phyloP scores from a whole-genome alignment of 106 monocot species.

The Agapanthus africanus region DNA sequence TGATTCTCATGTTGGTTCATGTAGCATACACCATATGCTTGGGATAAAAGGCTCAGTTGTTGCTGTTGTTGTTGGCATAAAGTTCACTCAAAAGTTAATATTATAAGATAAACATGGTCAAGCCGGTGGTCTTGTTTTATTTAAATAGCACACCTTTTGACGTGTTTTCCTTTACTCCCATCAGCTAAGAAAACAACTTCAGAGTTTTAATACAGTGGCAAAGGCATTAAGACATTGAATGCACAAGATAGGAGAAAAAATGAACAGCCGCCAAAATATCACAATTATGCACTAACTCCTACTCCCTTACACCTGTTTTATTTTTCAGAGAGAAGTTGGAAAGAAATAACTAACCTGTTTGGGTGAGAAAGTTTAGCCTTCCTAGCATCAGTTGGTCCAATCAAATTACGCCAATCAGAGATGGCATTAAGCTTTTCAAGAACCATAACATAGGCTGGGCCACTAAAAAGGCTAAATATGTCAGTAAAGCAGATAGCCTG shows the following conservation, averaged over 20 bases:
- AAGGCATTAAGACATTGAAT: too few relatives aligned
- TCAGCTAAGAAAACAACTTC: too few relatives aligned
- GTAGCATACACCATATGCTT: too few relatives aligned
- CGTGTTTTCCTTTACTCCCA: too few relatives aligned
- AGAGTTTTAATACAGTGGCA: too few relatives aligned
- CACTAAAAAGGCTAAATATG: slow-evolving; percentile 33
- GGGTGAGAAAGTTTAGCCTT: slow-evolving; percentile 72
- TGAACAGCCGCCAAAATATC: not conserved
- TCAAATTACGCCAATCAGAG: slow-evolving; percentile 52
- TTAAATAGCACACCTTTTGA: too few relatives aligned
- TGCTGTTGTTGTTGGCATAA: too few relatives aligned
- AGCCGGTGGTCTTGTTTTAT: too few relatives aligned
- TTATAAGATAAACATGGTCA: too few relatives aligned
- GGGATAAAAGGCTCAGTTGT: too few relatives aligned
- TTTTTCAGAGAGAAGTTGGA: not conserved
- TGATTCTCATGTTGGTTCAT: too few relatives aligned
- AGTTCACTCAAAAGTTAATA: too few relatives aligned
- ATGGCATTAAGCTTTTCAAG: slow-evolving; percentile 67
- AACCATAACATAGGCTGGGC: slow-evolving; percentile 59
- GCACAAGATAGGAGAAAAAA: not conserved
- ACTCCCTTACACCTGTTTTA: not conserved
- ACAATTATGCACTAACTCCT: not conserved
- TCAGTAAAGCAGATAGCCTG: slow-evolving; percentile 18
- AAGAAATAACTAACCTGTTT: slow-evolving; percentile 30
- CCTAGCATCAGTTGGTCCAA: slow-evolving; percentile 77